Base-by-base conservation (phyloP, 345 rosid species). In the Melaleuca alternifolia region DNA sequence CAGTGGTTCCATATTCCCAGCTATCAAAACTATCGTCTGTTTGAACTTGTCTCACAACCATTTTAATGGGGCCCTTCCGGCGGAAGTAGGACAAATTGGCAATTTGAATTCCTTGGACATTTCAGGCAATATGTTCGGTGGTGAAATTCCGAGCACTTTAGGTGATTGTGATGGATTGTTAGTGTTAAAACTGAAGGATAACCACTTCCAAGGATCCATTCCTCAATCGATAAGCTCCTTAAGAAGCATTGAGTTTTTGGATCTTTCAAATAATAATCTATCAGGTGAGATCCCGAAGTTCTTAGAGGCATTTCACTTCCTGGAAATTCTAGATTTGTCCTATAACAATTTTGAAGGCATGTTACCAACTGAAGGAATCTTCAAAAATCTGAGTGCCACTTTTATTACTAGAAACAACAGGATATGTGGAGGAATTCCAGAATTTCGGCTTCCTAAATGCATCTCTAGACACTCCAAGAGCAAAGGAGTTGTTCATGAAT, bases 181-280 rank as follows among this genome's bases (percentile, higher is more conserved):
- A 24, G 2, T 7, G 11, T 48, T 91, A 8, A 6, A 41, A 57
- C 51, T 89, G 87, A 23, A 44, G 18, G 85, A 75, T 6, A 89
- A 89, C 15, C 61, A n/a, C 33, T 89, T 91, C 44, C 62, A 84
- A 46, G 89, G 89, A 15, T 23, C 44, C 26, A 86, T 88, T 50
- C 91, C 89, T 11, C 26, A 20, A 46, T 52, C 87, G 3, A 18
- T 91, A 30, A 83, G 86, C 30, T 82, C 83, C 8, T 61, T 89
- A 33, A 84, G 83, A 84, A 88, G 87, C 14, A 26, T 89, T 11
- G 23, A 7, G 23, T 26, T 2, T 33, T 16, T 88, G 23, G 86
- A 91, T 83, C 88, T 91, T 82, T 91, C 89, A 0, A 86, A 51
- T 13, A 88, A 88, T 48, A 88, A 91, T 61, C 84, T 91, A 11